Evolutionary conservation across 73 alveolate genomes (phyloP), one percentile per base, ranked within the genome.

Genomic region (Chromera velia): DNA sequence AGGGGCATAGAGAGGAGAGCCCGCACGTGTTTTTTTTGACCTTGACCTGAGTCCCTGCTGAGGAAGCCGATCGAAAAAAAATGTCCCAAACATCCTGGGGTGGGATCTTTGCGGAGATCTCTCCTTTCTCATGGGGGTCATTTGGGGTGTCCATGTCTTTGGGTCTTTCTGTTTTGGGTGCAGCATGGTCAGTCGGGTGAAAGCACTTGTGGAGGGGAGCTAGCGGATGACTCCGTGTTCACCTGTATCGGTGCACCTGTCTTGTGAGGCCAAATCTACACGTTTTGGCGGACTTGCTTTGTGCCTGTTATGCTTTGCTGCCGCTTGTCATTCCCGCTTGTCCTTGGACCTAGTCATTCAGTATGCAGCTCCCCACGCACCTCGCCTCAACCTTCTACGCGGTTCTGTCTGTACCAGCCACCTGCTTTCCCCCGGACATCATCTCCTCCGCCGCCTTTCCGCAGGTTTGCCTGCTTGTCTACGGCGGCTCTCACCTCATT

Each of bases 101-200:
- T 13, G 55, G 13, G 55, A 13, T 40, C 55, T 40, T 40, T 13
- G 4, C 4, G 22, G 22, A 40, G 33, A 83, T 83, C 55, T 77
- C 81, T 30, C 91, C 91, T 31, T 83, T 84, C 87, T 93, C 96
- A 46, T 94, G 98, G 98, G 96, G 96, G 70, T 91, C 92, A 85
- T 75, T 93, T 64, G 99, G 99, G 67, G 87, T 96, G 47, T 98
- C 96, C 26, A 72, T 96, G 69, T 94, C 98, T 31, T 91, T 96
- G 49, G 97, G 96, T 31, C 83, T 95, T 72, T 93, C 98, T 0
- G 94, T 94, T 34, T 84, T 93, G 34, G 99, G 99, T 64, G 98
- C 98, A 29, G 96, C 98, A 28, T 93, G 96, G 98, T 85, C 80
- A 46, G 84, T 70, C 70, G 22, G 49, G 49, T 33, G 31, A 0